Evolutionary conservation across 1,139 yeast species (phyloP), one percentile per base, ranked within the genome.

Genomic region (Debaryomyces nepalensis): DNA sequence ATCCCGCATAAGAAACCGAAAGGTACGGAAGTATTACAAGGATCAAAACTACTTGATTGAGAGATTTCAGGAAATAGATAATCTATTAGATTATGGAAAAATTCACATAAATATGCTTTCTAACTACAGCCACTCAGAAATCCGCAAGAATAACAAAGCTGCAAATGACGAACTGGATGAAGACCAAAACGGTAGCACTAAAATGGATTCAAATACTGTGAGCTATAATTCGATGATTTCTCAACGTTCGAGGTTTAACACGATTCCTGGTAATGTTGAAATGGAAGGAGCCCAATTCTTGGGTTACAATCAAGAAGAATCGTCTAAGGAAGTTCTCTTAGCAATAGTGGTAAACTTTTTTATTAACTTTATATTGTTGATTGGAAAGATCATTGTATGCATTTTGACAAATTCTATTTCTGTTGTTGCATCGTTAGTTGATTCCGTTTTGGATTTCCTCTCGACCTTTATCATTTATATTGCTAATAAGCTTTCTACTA

Each of bases 361-460:
- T 23, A 66, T 85, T 41, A 87, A 87, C 59, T 65, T 84, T 22
- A 44, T 84, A 2, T 64, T 87, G 43, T 66, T 87, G 39, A 43
- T 75, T 3, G 93, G 89, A 2, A 87, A 87, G 53, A 50, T 75
- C 3, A 65, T 75, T 8, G 90, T 84, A n/a, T 80, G 84, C 0
- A 51, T 81, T 12, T 63, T 82, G 52, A 84, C 93, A 2, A 75
- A 71, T 54, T 87, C 95, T 7, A 76, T 87, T 51, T 84, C 95
- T 4, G 80, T 87, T 39, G 70, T 86, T 39, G 95, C 95, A 0
- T 85, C 95, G 1, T 73, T 87, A 49, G 84, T 87, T 30, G 95
- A 87, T 63, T 84, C 93, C 1, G 69, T 82, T 0, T 72, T 87
- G 48, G 95, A 87, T 57, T 82, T 87, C 44, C 63, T 87, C 44